phyloP scores from a whole-genome alignment of 441 rosid species.

The Dalechampia spathulata region DNA sequence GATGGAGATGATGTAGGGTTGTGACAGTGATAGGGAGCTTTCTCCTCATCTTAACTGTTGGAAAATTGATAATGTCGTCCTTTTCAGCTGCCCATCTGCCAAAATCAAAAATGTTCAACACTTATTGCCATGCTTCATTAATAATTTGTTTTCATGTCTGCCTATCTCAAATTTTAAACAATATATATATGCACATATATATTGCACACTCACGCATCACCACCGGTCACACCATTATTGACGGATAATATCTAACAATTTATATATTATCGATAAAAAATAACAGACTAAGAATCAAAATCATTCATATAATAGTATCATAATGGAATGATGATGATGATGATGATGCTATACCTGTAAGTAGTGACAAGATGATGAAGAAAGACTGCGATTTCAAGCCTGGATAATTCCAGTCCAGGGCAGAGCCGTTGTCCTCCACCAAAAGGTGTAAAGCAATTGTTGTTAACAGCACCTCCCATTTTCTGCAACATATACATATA shows the following conservation, averaged over 20 bases:
- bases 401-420: constrained; percentile 85
- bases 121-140: neutral
- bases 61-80: constrained; percentile 71
- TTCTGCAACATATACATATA: no score
- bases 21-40: constrained; percentile 66
- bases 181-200: no score
- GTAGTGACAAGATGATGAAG: constrained; percentile 74
- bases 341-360: no score
- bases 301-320: no score
- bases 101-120: neutral
- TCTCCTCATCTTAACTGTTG: constrained; percentile 82
- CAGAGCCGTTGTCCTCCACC: constrained; percentile 97
- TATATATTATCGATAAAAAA: no score
- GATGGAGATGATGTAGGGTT: constrained; percentile 13
- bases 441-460: constrained; percentile 71
- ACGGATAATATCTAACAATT: no score
- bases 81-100: constrained; percentile 79
- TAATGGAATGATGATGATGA: no score
- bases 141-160: neutral
- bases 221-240: no score
- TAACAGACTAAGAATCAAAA: no score
- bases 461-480: constrained; percentile 41
- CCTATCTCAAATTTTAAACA: no score
- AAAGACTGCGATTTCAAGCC: constrained; percentile 80
- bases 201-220: no score